phyloP scores from a whole-genome alignment of 1,139 yeast species.

The Geotrichum klebahnii region DNA sequence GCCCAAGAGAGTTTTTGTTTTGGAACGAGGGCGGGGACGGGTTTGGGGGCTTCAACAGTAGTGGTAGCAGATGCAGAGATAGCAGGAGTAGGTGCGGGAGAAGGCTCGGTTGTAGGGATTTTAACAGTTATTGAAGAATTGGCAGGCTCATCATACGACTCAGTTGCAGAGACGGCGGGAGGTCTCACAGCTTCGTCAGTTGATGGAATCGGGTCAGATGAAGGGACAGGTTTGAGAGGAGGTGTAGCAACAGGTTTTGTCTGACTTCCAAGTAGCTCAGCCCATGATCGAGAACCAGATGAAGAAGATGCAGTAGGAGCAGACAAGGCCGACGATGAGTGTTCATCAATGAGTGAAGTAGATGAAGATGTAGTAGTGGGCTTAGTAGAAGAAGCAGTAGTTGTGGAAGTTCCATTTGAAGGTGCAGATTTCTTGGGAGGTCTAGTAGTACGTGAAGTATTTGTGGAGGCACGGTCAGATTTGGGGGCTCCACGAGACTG shows the following conservation, averaged over 20 bases:
- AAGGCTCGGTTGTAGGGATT: constrained; percentile 17
- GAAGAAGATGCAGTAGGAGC: constrained; percentile 25
- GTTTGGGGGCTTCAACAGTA: constrained; percentile 6
- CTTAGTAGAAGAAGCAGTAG: constrained; percentile 16
- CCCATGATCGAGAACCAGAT: constrained; percentile 29
- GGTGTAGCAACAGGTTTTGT: constrained; percentile 25
- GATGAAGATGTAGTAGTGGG: constrained; percentile 24
- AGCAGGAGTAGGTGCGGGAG: constrained; percentile 6
- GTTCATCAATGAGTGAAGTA: constrained; percentile 15
- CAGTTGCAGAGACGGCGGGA: constrained; percentile 18
- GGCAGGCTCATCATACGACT: constrained; percentile 15
- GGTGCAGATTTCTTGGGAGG: constrained; percentile 7
- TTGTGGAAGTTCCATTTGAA: constrained; percentile 1
- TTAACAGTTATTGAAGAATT: constrained; percentile 18
- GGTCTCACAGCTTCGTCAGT: constrained; percentile 19
- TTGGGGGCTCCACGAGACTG: constrained; percentile 15
- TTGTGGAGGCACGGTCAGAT: constrained; percentile 11
- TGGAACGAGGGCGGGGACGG: background rate
- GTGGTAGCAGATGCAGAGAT: constrained; percentile 24
- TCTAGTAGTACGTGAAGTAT: constrained; percentile 1
- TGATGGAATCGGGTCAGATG: constrained; percentile 18
- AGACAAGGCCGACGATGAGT: constrained; percentile 22
- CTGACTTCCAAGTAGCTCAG: constrained; percentile 30
- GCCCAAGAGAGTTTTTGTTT: constrained; percentile 38
- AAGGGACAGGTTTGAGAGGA: constrained; percentile 24